Conservation (phyloP, 2,329 filamentous ascomycete genomes). For the Calonectria multiphialidica region DNA sequence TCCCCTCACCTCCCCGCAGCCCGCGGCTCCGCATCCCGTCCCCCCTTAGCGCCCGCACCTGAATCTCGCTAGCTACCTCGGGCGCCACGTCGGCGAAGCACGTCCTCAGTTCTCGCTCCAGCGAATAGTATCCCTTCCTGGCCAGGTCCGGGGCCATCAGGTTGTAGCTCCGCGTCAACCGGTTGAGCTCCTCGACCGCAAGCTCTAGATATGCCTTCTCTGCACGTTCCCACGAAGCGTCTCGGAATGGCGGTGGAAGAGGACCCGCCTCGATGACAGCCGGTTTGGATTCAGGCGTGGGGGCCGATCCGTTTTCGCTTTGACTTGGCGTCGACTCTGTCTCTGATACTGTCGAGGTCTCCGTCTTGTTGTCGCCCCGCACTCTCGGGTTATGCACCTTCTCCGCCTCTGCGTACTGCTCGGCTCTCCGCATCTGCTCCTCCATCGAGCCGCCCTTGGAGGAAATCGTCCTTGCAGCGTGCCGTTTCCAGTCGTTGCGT, state of each 20-base stretch:
- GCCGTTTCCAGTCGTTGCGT: constrained; percentile 85
- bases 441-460: constrained; percentile 81
- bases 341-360: constrained; percentile 47
- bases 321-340: not conserved
- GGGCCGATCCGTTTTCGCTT: not conserved
- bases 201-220: constrained; percentile 83
- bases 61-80: constrained; percentile 77
- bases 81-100: constrained; percentile 93
- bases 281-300: not conserved
- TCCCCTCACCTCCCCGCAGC: constrained; percentile 44
- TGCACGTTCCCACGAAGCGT: constrained; percentile 78
- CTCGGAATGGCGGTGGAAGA: constrained; percentile 75
- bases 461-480: constrained; percentile 83
- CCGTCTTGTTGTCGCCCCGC: constrained; percentile 55
- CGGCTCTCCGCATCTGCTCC: constrained; percentile 78
- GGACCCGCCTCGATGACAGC: not conserved
- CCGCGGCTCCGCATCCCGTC: constrained; percentile 51
- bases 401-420: constrained; percentile 83
- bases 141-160: constrained; percentile 93
- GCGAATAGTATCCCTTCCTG: constrained; percentile 90
- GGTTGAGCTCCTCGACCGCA: constrained; percentile 83
- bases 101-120: constrained; percentile 82
- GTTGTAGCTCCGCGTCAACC: constrained; percentile 88
- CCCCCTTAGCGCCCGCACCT: constrained; percentile 68
- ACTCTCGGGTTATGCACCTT: constrained; percentile 69